Evolutionary conservation across 2,329 filamentous ascomycete species (phyloP), one percentile per base, ranked within the genome.

Genomic region (Bisporella sp.): DNA sequence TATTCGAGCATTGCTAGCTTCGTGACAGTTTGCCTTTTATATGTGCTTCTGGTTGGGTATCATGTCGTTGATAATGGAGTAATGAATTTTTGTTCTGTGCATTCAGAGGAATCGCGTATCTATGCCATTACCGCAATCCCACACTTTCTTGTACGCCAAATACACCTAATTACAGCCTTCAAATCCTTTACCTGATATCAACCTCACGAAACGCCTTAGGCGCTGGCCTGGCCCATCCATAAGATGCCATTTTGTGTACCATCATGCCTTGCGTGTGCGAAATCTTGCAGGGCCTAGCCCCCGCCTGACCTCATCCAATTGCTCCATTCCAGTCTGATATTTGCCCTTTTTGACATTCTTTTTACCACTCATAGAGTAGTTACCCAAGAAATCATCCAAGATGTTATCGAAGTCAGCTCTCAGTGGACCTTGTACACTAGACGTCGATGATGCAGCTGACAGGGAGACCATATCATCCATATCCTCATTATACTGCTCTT

Each of bases 331-430:
- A 53, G 79, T 87, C 65, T 87, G 85, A 57, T 86, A 82, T 64
- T 85, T 88, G 13, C 85, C 85, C 70, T 91, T 89, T 72, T 91
- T 92, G 21, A 89, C 79, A 53, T 76, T 73, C 66, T 83, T 84
- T 71, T 89, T 90, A 2, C 85, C 85, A 29, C 77, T 77, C 69
- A 82, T 84, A 7, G 80, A 80, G 64, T 88, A 85, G 33, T 75
- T 82, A 6, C 83, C 87, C 30, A 97, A 71, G 70, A 99, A 99
- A 50, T 96, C 91, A 64, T 97, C 92, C 75, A 99, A 82, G 65
- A 97, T 89, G 54, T 75, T 79, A 65, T 96, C 85, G 68, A 99
- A 96, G 65, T 96, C 91, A 39, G 77, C 73, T 43, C 89, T 76
- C 37, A 89, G 72, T 7, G 84, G 78, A 0, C 84, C 85, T 64